A percentile compares a stretch with the other conserved stretches of the same genome.
Evolutionary conservation across 1,139 yeast species (phyloP).

Genomic region (Pichia sp.): DNA sequence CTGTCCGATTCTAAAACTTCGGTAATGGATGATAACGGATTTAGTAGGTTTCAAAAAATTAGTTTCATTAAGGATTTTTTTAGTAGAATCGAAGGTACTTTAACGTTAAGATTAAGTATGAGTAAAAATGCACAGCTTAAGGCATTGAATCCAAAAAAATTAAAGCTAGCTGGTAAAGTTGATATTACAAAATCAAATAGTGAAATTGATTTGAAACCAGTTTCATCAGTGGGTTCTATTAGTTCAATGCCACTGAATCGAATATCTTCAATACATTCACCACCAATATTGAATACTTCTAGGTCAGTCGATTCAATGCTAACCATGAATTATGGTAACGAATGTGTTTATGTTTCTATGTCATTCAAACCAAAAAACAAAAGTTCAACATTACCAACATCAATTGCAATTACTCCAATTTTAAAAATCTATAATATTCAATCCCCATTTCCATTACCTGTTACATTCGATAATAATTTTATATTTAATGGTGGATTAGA

Average conservation of each 20-base stretch:
- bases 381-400: slow-evolving; percentile 13
- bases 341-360: slow-evolving; percentile 6
- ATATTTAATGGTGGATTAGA: slow-evolving; percentile 12
- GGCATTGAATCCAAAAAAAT: slow-evolving; percentile 14
- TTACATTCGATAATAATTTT: slow-evolving; percentile 20
- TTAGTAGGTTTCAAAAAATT: slow-evolving; percentile 1
- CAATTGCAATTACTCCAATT: slow-evolving; percentile 11
- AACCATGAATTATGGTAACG: neutral
- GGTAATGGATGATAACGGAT: slow-evolving; percentile 1
- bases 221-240: neutral
- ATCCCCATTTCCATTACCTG: slow-evolving; percentile 19
- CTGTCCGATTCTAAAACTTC: slow-evolving; percentile 4
- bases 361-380: slow-evolving; percentile 8
- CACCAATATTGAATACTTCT: neutral
- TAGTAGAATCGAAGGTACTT: slow-evolving; percentile 17
- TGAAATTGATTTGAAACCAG: neutral
- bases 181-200: neutral
- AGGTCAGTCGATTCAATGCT: slow-evolving; percentile 2
- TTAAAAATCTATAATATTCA: slow-evolving; percentile 17
- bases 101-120: slow-evolving; percentile 8
- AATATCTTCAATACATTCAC: neutral
- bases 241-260: neutral
- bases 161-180: slow-evolving; percentile 1
- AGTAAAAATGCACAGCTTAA: slow-evolving; percentile 11
- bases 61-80: slow-evolving; percentile 13